Conservation (phyloP, 257 asterid species). For the Solanum corneliomulleri region DNA sequence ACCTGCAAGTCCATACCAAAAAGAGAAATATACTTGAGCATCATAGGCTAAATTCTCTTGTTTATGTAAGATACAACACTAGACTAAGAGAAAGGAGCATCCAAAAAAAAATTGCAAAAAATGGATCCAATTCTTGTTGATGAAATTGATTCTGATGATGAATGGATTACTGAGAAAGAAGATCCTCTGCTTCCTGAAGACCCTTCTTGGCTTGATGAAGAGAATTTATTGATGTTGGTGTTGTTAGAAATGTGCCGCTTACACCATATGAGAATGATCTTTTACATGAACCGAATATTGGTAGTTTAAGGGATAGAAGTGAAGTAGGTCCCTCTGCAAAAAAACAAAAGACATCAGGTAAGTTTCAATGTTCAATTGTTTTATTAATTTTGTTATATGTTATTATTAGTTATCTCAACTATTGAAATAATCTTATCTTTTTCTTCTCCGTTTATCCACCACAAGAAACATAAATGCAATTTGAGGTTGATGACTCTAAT, state of each 20-base stretch:
- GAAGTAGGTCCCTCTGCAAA: neutral
- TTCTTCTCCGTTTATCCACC: neutral
- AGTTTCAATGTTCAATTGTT: neutral
- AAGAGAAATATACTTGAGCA: neutral
- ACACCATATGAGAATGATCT: neutral
- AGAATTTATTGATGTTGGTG: neutral
- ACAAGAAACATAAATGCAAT: neutral
- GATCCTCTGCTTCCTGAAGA: neutral
- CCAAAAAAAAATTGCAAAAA: neutral
- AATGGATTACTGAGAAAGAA: neutral
- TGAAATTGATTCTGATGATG: neutral
- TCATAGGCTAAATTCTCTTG: neutral
- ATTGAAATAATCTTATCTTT: neutral
- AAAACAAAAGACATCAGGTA: neutral
- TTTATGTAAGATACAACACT: neutral
- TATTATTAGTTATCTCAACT: neutral
- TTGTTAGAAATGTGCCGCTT: neutral
- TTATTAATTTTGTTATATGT: too few relatives aligned
- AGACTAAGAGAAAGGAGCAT: neutral
- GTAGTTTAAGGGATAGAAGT: neutral
- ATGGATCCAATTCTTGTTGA: neutral
- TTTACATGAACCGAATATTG: neutral
- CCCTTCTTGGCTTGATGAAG: neutral
- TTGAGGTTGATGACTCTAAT: neutral
- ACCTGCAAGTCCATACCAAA: neutral